These are phyloP conservation scores for Violaceomyces palustris DNA, from an alignment of 1,284 basidiomycete genomes.

Conservation along the genomic window DNA sequence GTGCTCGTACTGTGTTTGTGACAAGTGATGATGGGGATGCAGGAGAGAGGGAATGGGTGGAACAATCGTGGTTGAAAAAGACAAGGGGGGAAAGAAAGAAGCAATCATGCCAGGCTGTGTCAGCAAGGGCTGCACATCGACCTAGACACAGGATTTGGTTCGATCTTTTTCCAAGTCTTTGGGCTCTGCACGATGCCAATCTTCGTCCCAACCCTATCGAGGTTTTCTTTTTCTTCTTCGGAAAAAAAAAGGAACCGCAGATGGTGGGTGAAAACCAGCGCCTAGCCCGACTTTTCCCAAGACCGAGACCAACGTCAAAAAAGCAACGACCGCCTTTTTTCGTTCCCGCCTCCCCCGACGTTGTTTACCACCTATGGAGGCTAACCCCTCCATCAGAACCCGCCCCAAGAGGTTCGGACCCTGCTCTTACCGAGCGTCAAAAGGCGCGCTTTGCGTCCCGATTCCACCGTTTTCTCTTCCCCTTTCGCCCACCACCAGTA, in stretches of 20 bases:
- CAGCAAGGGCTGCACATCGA: slow-evolving; percentile 41
- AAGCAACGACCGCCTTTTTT: slow-evolving; percentile 16
- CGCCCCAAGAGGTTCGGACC: too few species aligned
- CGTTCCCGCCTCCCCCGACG: slow-evolving; percentile 7
- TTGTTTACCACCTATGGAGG: not conserved
- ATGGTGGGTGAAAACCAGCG: too few species aligned
- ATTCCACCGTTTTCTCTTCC: not conserved
- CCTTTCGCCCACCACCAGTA: not conserved
- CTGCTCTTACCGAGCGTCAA: too few species aligned
- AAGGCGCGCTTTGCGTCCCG: not conserved
- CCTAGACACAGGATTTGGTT: too few species aligned
- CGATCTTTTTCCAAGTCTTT: too few species aligned
- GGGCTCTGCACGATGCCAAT: too few species aligned
- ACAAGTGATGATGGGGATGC: slow-evolving; percentile 3
- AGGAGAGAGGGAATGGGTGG: slow-evolving; percentile 2
- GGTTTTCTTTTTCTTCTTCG: too few species aligned
- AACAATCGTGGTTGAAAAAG: slow-evolving; percentile 4
- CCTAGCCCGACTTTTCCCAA: too few species aligned
- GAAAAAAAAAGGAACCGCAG: too few species aligned
- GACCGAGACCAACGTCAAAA: too few species aligned
- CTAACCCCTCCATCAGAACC: slow-evolving; percentile 1
- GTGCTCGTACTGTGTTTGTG: slow-evolving; percentile 47
- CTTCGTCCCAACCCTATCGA: too few species aligned
- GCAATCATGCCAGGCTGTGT: slow-evolving; percentile 36
- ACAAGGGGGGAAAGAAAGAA: slow-evolving; percentile 18